These are phyloP conservation scores for Aspergillus pseudoglaucus DNA, from an alignment of 2,329 filamentous ascomycete genomes.

Conservation along the genomic window DNA sequence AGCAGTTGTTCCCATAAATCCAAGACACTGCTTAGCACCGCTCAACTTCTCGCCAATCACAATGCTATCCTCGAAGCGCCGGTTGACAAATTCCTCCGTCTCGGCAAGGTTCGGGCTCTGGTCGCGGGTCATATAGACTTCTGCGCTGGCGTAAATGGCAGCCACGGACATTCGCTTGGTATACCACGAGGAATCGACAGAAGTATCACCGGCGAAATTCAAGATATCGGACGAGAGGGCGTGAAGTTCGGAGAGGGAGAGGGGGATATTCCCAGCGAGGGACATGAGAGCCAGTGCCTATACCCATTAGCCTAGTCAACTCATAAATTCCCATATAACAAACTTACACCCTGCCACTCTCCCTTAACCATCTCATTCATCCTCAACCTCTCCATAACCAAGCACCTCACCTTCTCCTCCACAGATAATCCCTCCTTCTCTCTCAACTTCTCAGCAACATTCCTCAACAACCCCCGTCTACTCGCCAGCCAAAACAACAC, in stretches of 20 bases:
- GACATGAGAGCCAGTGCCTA: slow-evolving; percentile 88
- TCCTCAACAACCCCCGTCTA: slow-evolving; percentile 29
- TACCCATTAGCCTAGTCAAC: slow-evolving; percentile 4
- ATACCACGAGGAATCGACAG: slow-evolving; percentile 87
- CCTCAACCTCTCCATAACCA: slow-evolving; percentile 71
- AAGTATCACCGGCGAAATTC: slow-evolving; percentile 73
- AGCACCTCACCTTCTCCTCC: slow-evolving; percentile 58
- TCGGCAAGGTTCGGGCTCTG: slow-evolving; percentile 64
- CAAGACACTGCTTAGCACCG: slow-evolving; percentile 67
- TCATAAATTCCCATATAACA: background rate
- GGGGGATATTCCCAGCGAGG: slow-evolving; percentile 67
- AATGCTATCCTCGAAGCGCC: slow-evolving; percentile 65
- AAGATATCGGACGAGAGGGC: slow-evolving; percentile 86
- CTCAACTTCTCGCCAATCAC: slow-evolving; percentile 57
- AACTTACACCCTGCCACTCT: slow-evolving; percentile 76
- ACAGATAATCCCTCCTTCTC: slow-evolving; percentile 37
- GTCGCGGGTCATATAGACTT: slow-evolving; percentile 94
- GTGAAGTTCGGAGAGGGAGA: slow-evolving; percentile 71
- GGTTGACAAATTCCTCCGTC: slow-evolving; percentile 72
- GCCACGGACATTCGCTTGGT: slow-evolving; percentile 59
- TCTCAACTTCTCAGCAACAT: slow-evolving; percentile 24
- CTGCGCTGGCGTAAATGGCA: slow-evolving; percentile 67
- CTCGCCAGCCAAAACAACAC: slow-evolving; percentile 49
- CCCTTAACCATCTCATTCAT: slow-evolving; percentile 67
- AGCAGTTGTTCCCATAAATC: slow-evolving; percentile 69